Percentiles rank a stretch among this genome's conserved stretches.
phyloP scores from a whole-genome alignment of 2,329 filamentous ascomycete genomes.

The Penicillium nordicum region DNA sequence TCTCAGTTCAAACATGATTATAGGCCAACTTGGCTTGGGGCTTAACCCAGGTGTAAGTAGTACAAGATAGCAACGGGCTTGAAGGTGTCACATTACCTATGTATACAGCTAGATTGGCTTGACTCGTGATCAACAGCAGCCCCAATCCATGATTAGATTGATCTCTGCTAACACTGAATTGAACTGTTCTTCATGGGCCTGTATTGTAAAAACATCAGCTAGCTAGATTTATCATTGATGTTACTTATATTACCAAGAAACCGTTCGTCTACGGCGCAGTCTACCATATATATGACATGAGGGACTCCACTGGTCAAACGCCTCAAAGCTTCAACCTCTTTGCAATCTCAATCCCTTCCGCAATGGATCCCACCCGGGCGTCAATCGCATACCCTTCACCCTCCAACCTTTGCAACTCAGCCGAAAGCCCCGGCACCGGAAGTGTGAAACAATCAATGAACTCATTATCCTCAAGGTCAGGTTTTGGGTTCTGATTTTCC shows the following conservation, averaged over 20 bases:
- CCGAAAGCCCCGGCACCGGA: slow-evolving; percentile 61
- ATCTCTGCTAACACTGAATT: neutral
- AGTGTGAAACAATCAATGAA: slow-evolving; percentile 76
- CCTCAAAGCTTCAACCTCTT: slow-evolving; percentile 43
- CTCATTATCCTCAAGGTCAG: slow-evolving; percentile 71
- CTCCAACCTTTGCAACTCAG: slow-evolving; percentile 64
- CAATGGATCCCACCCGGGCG: slow-evolving; percentile 70
- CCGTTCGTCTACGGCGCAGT: neutral
- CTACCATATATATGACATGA: neutral
- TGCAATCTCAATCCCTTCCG: slow-evolving; percentile 72
- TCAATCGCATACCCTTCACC: slow-evolving; percentile 72
- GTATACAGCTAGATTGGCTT: neutral
- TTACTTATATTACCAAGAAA: neutral
- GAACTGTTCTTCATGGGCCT: too few species aligned
- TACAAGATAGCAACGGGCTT: neutral
- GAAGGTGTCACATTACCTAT: neutral
- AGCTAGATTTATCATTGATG: neutral
- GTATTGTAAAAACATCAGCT: neutral
- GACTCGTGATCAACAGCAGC: neutral
- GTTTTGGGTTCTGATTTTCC: slow-evolving; percentile 65
- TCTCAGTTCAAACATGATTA: neutral
- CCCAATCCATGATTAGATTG: neutral
- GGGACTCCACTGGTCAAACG: neutral
- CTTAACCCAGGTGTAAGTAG: neutral
- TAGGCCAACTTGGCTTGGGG: neutral